Evolutionary conservation across 179 eudicot genomes (phyloP).

Genomic region (Drosera spatulata): DNA sequence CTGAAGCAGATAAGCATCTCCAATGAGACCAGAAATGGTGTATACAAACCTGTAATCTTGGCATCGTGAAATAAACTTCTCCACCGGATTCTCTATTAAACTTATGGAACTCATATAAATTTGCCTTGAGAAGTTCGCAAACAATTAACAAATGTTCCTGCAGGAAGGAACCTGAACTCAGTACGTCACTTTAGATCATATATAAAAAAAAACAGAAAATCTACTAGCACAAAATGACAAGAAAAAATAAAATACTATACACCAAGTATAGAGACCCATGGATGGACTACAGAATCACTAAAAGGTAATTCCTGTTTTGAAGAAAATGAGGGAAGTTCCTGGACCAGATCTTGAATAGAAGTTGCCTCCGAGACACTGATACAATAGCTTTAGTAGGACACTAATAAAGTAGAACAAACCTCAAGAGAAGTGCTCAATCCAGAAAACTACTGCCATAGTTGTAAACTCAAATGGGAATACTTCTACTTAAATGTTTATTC

Average conservation of each 20-base stretch:
- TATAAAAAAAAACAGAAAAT: neutral
- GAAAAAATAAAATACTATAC: neutral
- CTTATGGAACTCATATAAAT: constrained; percentile 93
- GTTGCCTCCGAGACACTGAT: too few species aligned
- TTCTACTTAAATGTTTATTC: too few species aligned
- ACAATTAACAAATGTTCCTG: constrained; percentile 99
- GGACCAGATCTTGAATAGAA: too few species aligned
- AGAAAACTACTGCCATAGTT: too few species aligned
- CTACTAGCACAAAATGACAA: neutral
- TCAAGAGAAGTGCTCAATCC: too few species aligned
- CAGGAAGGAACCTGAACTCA: constrained; percentile 9
- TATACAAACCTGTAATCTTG: constrained; percentile 84
- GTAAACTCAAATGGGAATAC: too few species aligned
- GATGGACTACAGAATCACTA: too few species aligned
- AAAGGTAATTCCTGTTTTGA: too few species aligned
- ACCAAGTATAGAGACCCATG: too few species aligned
- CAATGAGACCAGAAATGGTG: constrained; percentile 2
- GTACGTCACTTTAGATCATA: neutral
- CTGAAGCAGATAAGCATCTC: constrained; percentile 1
- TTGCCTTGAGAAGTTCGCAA: constrained; percentile 98
- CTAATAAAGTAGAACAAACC: too few species aligned
- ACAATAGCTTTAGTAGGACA: too few species aligned
- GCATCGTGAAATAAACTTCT: constrained; percentile 98
- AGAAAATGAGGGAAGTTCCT: too few species aligned
- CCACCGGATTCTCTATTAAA: constrained; percentile 98